Evolutionary conservation across 2,329 filamentous ascomycete genomes (phyloP), one percentile per base, ranked within the genome.

Genomic region (Sporothrix protearum): DNA sequence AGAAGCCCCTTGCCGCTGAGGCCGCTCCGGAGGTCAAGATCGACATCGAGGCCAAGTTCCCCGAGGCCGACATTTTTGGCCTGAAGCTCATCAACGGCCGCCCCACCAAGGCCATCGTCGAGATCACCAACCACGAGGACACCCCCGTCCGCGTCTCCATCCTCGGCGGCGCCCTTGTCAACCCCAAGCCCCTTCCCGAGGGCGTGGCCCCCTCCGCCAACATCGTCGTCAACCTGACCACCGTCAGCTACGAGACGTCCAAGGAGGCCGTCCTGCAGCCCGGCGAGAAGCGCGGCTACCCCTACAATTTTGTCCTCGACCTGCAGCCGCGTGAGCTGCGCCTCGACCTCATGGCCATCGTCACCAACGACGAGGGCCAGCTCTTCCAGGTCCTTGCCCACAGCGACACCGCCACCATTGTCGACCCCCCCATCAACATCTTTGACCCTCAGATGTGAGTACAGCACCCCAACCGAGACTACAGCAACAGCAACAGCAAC

Each of bases 81-180:
- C 89, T 98, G 77, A 97, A 97, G 88, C 89, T 98, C 76, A 88
- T 98, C 85, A 99, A 99, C 80, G 93, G 94, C 78, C 90, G 91
- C 75, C 89, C 93, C 55, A 97, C 94, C 75, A 89, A 92, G 81
- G 91, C 94, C 47, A 83, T 96, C 70, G 84, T 99, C 77, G 89
- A 93, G 78, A 86, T 99, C 80, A 88, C 86, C 80, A 99, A 99
- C 85, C 85, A 92, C 74, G 96, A 99, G 83, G 85, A 88, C 14
- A 85, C 85, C 69, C 87, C 94, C 30, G 87, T 99, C 78, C 87
- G 86, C 74, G 85, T 99, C 73, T 86, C 89, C 79, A 87, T 96
- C 77, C 82, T 97, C 61, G 90, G 90, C 59, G 96, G 94, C 75
- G 87, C 88, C 74, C 87, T 99, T 73, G 86, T 88, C 75, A 82